Evolutionary conservation across 1,284 basidiomycete genomes (phyloP), one percentile per base, ranked within the genome.

Genomic region (Spongispora temasekensis): DNA sequence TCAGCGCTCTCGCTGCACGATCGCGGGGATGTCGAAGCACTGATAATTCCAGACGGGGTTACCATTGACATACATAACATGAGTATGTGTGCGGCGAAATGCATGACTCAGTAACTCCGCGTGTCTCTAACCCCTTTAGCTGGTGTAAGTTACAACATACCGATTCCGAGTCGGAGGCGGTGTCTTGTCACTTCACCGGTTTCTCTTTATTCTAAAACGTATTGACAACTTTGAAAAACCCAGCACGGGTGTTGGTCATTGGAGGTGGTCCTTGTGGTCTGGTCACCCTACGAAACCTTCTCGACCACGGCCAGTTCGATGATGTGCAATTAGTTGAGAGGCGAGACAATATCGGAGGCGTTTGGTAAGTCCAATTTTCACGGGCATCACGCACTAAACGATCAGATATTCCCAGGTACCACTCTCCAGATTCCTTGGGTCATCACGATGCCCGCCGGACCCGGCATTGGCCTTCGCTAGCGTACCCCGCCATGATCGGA

Each of bases 261-360:
- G 80, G 80, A 27, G 80, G 75, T 3, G 81, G 82, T 3, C 74
- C 79, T n/a, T 69, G 74, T 60, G 79, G 80, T 1, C 75, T 83
- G 5, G 79, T 81, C 6, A 70, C 78, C 19, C 73, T 80, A 28
- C 76, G 79, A 17, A 82, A 83, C 62, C 69, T 80, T n/a, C 55
- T 72, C 15, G 70, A 74, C 34, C 72, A 71, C 2, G 78, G 77
- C 12, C 54, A 70, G 1, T 81, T 80, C 46, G 75, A 75, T 4
- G 68, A 72, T 15, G 79, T 81, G 4, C 74, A 78, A 56, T 68
- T 80, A 0, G 78, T 79, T 8, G 81, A 82, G 66, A 68, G 81
- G 28, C 68, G 78, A 54, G 76, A 79, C 46, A 76, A 81, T 59
- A 69, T 82, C 25, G 81, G 81, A 0, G 81, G 82, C 19, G 76